These are phyloP conservation scores for Colletotrichum musae DNA, from an alignment of 2,329 filamentous ascomycete genomes.

Conservation along the genomic window DNA sequence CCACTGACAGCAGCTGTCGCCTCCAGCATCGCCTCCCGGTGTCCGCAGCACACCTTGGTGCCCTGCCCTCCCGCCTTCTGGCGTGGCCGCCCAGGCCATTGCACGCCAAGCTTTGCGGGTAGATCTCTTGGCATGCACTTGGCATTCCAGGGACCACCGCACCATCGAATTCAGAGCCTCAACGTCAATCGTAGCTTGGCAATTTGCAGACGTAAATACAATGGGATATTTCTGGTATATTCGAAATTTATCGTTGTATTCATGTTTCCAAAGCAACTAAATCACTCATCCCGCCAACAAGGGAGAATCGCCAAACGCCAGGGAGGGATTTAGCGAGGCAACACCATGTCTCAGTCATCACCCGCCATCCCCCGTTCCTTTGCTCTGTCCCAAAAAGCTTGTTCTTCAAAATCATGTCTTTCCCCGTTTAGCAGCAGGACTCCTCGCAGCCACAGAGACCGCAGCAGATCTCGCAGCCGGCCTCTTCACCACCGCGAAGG, in stretches of 20 bases:
- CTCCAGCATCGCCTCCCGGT: slow-evolving; percentile 1
- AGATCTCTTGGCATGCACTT: slow-evolving; percentile 39
- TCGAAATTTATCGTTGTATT: neutral
- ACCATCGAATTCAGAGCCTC: slow-evolving; percentile 2
- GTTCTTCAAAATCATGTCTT: neutral
- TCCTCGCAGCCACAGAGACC: slow-evolving; percentile 62
- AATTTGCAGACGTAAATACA: neutral
- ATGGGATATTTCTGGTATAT: no score
- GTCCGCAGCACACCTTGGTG: slow-evolving; percentile 12
- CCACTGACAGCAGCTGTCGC: slow-evolving; percentile 1
- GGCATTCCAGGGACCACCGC: slow-evolving; percentile 29
- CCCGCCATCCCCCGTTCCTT: neutral
- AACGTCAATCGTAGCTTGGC: neutral
- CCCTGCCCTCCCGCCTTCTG: neutral
- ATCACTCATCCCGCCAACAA: neutral
- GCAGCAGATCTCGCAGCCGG: slow-evolving; percentile 62
- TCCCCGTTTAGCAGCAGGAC: slow-evolving; percentile 55
- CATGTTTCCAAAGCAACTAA: neutral
- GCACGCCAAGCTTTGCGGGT: slow-evolving; percentile 38
- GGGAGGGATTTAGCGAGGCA: neutral
- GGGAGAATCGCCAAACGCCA: slow-evolving; percentile 35
- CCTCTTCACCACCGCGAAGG: slow-evolving; percentile 61
- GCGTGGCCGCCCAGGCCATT: slow-evolving; percentile 11
- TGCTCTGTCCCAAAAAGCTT: neutral
- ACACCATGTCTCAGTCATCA: neutral